Evolutionary conservation across 2,329 filamentous ascomycete genomes (phyloP), one percentile per base, ranked within the genome.

Genomic region (Cadophora malorum): DNA sequence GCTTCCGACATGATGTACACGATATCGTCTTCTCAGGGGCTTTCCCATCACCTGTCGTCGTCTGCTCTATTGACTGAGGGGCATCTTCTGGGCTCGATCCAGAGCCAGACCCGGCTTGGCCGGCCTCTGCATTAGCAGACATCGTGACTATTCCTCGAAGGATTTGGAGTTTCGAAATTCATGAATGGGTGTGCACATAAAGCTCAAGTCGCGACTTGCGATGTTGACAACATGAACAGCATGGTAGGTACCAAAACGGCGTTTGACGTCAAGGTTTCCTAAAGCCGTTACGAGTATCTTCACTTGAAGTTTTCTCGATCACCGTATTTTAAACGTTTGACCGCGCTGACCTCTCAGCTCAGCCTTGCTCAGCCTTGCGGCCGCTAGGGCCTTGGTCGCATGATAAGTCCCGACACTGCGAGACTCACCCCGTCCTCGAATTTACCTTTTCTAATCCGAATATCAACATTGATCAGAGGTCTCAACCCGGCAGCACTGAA

Each of bases 1-100:
- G 86, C 76, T 90, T 90, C 72, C 94, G 86, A 79, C 94, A 97
- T 64, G 92, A 85, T 33, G 96, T 89, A 78, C 94, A 97, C 21
- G 94, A 92, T 79, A 97, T 89, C 72, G 90, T 84, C 80, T 91
- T 78, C 55, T 77, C 75, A 19, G 59, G 53, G 19, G 64, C 63
- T 47, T 71, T 73, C 31, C 63, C 49, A 28, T 70, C 63, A 56
- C 31, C 41, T 63, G 31, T 25, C 25, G 45, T 31, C 14, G 47
- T 16, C 9, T 56, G 23, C 12, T 33, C 56, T 25, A n/a, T 21
- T 12, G 35, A 8, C 25, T 31, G 64, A 25, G 47, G 28, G 14
- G 45, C 33, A 6, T 55, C 56, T 12, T 63, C 47, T 10, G 61
- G 61, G 49, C 61, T 63, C 3, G 61, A 63, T n/a, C 47, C 61